Evolutionary conservation across 2,329 filamentous ascomycete genomes (phyloP), one percentile per base, ranked within the genome.

Genomic region (Trichoderma arundinaceum): DNA sequence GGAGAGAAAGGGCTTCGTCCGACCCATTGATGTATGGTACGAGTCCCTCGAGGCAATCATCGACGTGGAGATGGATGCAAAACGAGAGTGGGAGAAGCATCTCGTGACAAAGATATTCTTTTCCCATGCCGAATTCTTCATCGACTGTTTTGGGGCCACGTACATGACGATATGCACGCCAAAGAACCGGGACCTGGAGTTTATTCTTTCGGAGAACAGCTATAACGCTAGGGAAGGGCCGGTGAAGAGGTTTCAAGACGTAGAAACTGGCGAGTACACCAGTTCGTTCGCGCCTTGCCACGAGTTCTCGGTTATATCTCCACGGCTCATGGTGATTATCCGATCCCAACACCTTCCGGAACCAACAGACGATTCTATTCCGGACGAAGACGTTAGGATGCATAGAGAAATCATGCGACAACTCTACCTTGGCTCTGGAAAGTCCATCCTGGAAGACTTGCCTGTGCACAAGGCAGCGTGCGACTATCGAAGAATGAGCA

Each of bases 91-190:
- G 22, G 22, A 28, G 22, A 28, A 28, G 22, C 22, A 28, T 28
- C 22, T 28, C 22, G 22, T 4, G 22, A 28, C 22, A 2, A 28
- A 28, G 4, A 28, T 28, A 2, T 28, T 28, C 22, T 28, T 54
- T 22, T 7, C 52, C 35, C 35, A 54, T 54, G 35, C 17, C 35
- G 33, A 54, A 12, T 15, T 8, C 6, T 54, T 54, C 2, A 15
- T 22, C 10, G 35, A 38, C 5, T 12, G 39, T 22, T 22, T 54
- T 9, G 10, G 10, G 9, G n/a, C 13, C 9, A 38, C 38, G 51
- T 53, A 53, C 33, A 39, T 54, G 52, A 38, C 17, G 5, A 54
- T 54, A 19, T 54, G 35, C 35, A 54, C 52, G 8, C 52, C 35
- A 4, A 17, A 17, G 1, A 22, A 54, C 1, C 17, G 3, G 0